Evolutionary conservation across 306 rosid genomes (phyloP), one percentile per base, ranked within the genome.

Genomic region (Calophaca sinica): DNA sequence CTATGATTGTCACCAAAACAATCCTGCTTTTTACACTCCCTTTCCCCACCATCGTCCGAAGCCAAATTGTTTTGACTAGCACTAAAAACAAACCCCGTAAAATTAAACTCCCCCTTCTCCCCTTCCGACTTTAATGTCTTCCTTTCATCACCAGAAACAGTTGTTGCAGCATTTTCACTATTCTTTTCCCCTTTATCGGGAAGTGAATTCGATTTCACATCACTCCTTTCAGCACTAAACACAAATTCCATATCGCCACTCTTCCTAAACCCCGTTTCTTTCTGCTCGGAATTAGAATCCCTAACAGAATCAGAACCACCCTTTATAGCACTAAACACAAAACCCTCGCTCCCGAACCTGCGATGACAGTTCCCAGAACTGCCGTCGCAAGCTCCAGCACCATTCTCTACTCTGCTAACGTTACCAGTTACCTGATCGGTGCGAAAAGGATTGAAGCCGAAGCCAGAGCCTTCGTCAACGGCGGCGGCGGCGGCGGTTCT

Each of bases 381-480:
- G n/a, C n/a, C n/a, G n/a, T n/a, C n/a, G n/a, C n/a, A n/a, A 38
- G 68, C 78, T 58, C 70, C 32, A 9, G 9, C 36, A 63, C 41
- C 82, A 50, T 61, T 67, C 31, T 35, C 73, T 4, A 58, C 67
- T n/a, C 39, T 57, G 28, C 26, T 32, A 78, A 29, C 28, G 62
- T 35, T 67, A 66, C 41, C 60, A 7, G 42, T 76, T 62, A 87
- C 86, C 84, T 80, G 81, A 79, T 82, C 81, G 15, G 77, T 44
- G 65, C 82, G 69, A 81, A 88, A 81, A 5, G 88, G 88, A 73
- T 87, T 84, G 78, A 80, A 78, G 48, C 81, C 87, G 36, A 75
- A 13, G 38, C 2, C 68, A 7, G 78, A 72, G 28, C 5, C 73
- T 54, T 76, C 87, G 3, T 26, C 59, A 1, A 29, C 66, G 8